phyloP scores from a whole-genome alignment of 208 protist genomes.

The Leishmania amazonensis region DNA sequence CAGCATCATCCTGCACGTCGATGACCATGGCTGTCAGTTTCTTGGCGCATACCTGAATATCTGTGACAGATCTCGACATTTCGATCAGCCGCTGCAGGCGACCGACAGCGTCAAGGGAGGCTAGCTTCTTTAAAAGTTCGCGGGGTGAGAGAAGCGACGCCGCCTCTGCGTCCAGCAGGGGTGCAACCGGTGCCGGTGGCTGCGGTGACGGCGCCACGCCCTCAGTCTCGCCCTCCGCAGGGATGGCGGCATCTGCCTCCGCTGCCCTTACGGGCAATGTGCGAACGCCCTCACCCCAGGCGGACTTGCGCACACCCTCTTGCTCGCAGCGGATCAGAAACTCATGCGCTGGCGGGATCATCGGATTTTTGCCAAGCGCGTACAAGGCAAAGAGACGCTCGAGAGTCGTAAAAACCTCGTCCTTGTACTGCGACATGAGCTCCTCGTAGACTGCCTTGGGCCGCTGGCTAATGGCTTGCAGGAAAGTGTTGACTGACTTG shows the following conservation, averaged over 20 bases:
- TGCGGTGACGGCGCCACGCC: neutral
- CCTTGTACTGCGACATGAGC: conserved; percentile 58
- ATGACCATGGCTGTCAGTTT: conserved; percentile 32
- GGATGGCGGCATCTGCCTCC: neutral
- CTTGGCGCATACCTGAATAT: conserved; percentile 48
- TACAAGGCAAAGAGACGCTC: conserved; percentile 70
- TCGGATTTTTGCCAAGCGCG: conserved; percentile 37
- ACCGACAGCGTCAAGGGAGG: conserved; percentile 54
- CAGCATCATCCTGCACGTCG: conserved; percentile 15
- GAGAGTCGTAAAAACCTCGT: conserved; percentile 51
- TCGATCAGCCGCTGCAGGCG: conserved; percentile 79
- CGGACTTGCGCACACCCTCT: conserved; percentile 56
- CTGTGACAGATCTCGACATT: conserved; percentile 40
- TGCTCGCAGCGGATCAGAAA: conserved; percentile 88
- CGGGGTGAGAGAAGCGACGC: conserved; percentile 58
- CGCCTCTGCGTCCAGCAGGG: conserved; percentile 24
- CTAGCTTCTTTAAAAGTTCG: conserved; percentile 66
- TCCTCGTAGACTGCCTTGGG: conserved; percentile 46
- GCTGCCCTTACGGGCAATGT: conserved; percentile 21
- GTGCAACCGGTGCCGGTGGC: neutral
- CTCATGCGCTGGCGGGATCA: conserved; percentile 66
- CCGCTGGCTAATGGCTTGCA: conserved; percentile 72
- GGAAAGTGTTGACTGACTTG: conserved; percentile 66
- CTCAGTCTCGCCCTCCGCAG: neutral
- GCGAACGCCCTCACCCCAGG: conserved; percentile 39